Base-by-base conservation (phyloP, 306 rosid species). In the Medicago lupulina region DNA sequence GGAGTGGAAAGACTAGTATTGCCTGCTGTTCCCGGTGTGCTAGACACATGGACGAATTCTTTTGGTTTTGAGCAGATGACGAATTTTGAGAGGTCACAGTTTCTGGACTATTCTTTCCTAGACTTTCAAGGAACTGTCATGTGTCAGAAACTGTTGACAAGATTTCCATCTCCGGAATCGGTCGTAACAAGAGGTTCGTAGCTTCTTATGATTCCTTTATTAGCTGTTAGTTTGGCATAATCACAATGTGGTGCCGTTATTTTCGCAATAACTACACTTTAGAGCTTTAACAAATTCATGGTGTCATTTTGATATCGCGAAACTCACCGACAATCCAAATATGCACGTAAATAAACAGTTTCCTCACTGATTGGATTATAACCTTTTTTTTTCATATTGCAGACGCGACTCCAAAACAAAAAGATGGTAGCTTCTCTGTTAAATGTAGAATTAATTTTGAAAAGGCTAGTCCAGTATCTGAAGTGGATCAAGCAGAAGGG, bases 1-100 rank as follows among this genome's bases (percentile, higher is more conserved):
- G 97, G 93, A 76, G 97, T 90, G 71, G 89, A 92, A 85, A 89
- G 92, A 78, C 84, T 95, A 66, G 88, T 92, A 61, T 76, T 95
- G 87, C 97, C 98, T 3, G 93, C 98, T 14, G 85, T 88, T 40
- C 86, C 89, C 11, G 75, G 76, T 25, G 87, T 89, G 79, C 86
- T 95, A 34, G 80, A 86, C n/a, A 85, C 98, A 5, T 90, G 98
- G 98, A 90, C 93, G 8, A 65, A 81, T 47, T 62, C 91, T 74
- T 95, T 95, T 75, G 96, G 96, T 65, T 95, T 95, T 46, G 36
- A 83, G 57, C 15, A 75, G 75, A 90, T 95, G 96, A 83, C 86
- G 14, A 76, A 61, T 63, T 67, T 75, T 4, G 92, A 92, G 71
- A 86, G 96, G 77, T 78, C 81, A 14, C 82, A 87, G 70, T 92